Percentiles rank a stretch among this genome's conserved stretches.
Conservation (phyloP, 768 basidiomycete species). For the Amanita pallidorosea region DNA sequence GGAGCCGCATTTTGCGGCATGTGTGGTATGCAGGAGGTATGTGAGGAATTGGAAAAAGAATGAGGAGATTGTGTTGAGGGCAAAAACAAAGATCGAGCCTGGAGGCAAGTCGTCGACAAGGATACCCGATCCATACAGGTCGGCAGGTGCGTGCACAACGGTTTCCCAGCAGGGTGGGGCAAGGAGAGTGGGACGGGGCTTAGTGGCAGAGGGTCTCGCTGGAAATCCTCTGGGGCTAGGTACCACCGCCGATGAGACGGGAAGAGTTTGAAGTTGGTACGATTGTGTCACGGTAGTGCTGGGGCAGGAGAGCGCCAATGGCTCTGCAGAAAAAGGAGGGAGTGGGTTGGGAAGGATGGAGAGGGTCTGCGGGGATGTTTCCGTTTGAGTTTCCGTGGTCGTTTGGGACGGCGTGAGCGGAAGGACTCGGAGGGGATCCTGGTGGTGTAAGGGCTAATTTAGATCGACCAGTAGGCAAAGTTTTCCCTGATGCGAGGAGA, state of each 20-base stretch:
- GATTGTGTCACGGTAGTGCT: conserved; percentile 50
- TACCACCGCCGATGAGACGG: conserved; percentile 48
- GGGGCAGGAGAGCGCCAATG: conserved; percentile 52
- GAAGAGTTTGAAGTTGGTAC: conserved; percentile 32
- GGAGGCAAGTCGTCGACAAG: conserved; percentile 89
- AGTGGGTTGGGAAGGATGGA: conserved; percentile 22
- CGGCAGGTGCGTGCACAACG: conserved; percentile 72
- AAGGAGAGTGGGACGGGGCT: conserved; percentile 17
- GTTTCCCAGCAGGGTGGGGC: conserved; percentile 93
- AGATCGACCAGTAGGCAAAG: too few species aligned
- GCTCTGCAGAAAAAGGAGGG: conserved; percentile 50
- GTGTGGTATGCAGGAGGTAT: conserved; percentile 83
- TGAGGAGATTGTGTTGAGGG: conserved; percentile 73
- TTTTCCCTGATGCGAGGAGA: too few species aligned
- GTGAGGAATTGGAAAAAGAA: conserved; percentile 98
- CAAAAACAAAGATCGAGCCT: conserved; percentile 65
- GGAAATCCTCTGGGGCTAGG: conserved; percentile 69
- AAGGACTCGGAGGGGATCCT: conserved; percentile 61
- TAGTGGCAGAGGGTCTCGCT: conserved; percentile 78
- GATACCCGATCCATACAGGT: conserved; percentile 46
- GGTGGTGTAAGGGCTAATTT: too few species aligned
- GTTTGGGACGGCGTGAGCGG: conserved; percentile 50
- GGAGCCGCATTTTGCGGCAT: conserved; percentile 89
- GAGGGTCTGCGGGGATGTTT: conserved; percentile 39
- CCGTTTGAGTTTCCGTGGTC: conserved; percentile 69